Evolutionary conservation across 345 rosid species (phyloP), one percentile per base, ranked within the genome.

Genomic region (Sonneratia alba): DNA sequence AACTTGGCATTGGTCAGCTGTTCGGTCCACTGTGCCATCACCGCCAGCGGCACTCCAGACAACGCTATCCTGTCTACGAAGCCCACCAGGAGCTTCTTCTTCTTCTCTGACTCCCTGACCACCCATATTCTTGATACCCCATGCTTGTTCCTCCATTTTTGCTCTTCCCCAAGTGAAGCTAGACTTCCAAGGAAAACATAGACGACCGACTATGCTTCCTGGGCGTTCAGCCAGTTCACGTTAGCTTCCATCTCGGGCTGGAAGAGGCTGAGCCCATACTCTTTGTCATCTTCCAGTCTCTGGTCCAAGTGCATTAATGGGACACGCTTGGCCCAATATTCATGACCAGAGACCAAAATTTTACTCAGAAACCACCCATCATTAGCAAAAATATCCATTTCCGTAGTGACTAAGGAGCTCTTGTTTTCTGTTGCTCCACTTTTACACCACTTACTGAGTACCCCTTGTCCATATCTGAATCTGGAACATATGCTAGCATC

Each of bases 161-260:
- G 93, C n/a, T 81, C 80, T 37, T 79, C 83, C 49, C 72, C 78
- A 37, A 81, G 71, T 21, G 74, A 71, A 36, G 83, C 86, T 68
- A 88, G 10, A 75, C 88, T 88, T 70, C 91, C 89, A 4, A 78
- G 85, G 48, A 91, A 80, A n/a, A 83, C 79, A 59, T 87, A 87
- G 15, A 85, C 79, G 63, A 88, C 91, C 0, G 87, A 85, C 70
- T 43, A 38, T 1, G 69, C 63, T 37, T 81, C 82, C 66, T 77
- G 87, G 11, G 80, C 69, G 75, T 70, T 81, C 40, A 87, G 56
- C 91, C 93, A 88, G 38, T 79, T 79, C 62, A 75, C 67, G 72
- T 79, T 75, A 37, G 73, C 67, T 66, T 81, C 79, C 16, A 67
- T 70, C 27, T 83, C 75, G 7, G 87, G 77, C 53, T 82, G 67